Percentiles rank a stretch among this genome's conserved stretches.
These are phyloP conservation scores for Aspergillus spinulosporus DNA, from an alignment of 2,329 filamentous ascomycete species.

Conservation along the genomic window DNA sequence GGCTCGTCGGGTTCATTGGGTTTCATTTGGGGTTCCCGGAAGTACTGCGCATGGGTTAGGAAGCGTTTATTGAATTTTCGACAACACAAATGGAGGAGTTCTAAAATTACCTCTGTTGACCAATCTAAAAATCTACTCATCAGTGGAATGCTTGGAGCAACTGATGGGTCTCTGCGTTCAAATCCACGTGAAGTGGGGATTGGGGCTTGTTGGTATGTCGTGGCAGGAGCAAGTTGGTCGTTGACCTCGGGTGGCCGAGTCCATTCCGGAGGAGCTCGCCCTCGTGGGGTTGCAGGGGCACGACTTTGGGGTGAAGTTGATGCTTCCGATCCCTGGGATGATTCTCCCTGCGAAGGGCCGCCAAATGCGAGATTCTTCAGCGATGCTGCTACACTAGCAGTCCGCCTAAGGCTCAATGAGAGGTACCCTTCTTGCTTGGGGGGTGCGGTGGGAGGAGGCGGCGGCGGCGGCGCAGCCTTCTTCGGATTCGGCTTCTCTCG, in stretches of 20 bases:
- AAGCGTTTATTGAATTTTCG: slow-evolving; percentile 20
- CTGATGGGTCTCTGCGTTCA: slow-evolving; percentile 59
- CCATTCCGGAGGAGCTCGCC: slow-evolving; percentile 59
- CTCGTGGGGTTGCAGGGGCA: slow-evolving; percentile 47
- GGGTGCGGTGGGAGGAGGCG: slow-evolving; percentile 48
- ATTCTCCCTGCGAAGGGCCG: slow-evolving; percentile 38
- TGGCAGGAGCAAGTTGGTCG: slow-evolving; percentile 64
- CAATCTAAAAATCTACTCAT: slow-evolving; percentile 86
- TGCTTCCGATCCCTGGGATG: slow-evolving; percentile 27
- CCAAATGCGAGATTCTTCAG: slow-evolving; percentile 63
- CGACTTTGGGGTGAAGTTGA: slow-evolving; percentile 34
- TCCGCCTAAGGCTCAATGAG: slow-evolving; percentile 60
- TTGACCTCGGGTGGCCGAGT: slow-evolving; percentile 71
- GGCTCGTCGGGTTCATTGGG: slow-evolving; percentile 93
- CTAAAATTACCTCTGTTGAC: slow-evolving; percentile 70
- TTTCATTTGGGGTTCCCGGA: slow-evolving; percentile 98
- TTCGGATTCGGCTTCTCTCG: slow-evolving; percentile 37
- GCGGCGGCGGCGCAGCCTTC: slow-evolving; percentile 43
- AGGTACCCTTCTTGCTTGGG: slow-evolving; percentile 62
- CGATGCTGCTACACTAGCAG: slow-evolving; percentile 65
- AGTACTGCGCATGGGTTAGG: slow-evolving; percentile 61
- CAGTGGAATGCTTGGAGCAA: slow-evolving; percentile 68
- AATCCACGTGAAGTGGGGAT: slow-evolving; percentile 80
- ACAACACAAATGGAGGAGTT: slow-evolving; percentile 19
- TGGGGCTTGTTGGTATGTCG: slow-evolving; percentile 71